These are phyloP conservation scores for Tillandsia fasciculata DNA, from an alignment of 176 grass and related monocot species.

Conservation along the genomic window DNA sequence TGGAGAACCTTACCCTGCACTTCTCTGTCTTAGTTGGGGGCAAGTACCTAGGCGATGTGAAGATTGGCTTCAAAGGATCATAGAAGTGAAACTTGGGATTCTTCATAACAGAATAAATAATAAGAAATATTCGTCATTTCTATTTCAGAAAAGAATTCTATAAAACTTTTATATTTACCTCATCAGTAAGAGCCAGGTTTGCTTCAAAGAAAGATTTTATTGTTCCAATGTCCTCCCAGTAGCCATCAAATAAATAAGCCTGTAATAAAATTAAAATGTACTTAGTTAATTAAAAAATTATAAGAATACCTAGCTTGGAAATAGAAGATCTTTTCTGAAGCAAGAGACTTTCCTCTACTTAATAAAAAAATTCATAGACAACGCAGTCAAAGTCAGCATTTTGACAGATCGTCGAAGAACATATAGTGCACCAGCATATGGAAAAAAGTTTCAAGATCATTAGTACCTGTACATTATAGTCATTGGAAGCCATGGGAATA, in stretches of 20 bases:
- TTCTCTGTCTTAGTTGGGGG: slow-evolving; percentile 68
- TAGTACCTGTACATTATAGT: slow-evolving; percentile 66
- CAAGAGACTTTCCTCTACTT: background rate
- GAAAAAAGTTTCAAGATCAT: background rate
- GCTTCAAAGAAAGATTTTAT: slow-evolving; percentile 85
- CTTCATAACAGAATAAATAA: slow-evolving; percentile 27
- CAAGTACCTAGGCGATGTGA: slow-evolving; percentile 61
- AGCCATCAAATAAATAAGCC: slow-evolving; percentile 73
- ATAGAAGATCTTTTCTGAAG: background rate
- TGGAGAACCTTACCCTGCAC: slow-evolving; percentile 43
- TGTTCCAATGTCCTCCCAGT: slow-evolving; percentile 84
- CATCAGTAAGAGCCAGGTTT: slow-evolving; percentile 70
- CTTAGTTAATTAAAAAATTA: background rate
- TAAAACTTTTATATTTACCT: slow-evolving; percentile 25
- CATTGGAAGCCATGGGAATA: slow-evolving; percentile 60
- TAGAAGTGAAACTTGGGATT: slow-evolving; percentile 63
- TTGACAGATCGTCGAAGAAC: background rate
- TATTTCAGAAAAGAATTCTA: background rate
- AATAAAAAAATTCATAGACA: background rate
- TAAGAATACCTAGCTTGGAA: background rate
- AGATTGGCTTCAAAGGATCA: slow-evolving; percentile 66
- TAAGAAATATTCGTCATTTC: background rate
- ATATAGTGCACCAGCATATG: background rate
- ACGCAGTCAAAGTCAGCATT: background rate
- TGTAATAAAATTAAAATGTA: slow-evolving; percentile 6